These are phyloP conservation scores for Plectosphaerella plurivora DNA, from an alignment of 2,329 filamentous ascomycete genomes.

Conservation along the genomic window DNA sequence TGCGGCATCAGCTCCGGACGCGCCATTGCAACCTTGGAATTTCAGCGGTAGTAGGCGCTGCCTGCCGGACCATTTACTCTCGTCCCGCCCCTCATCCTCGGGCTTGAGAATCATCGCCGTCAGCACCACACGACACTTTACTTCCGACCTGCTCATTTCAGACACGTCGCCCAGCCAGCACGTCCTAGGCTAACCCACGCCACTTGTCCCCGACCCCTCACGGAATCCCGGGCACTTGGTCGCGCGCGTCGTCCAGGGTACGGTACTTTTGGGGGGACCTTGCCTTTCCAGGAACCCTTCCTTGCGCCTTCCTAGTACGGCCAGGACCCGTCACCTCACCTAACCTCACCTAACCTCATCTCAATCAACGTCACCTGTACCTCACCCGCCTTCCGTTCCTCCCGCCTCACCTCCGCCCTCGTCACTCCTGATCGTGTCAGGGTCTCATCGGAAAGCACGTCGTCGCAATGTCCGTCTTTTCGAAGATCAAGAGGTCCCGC, in stretches of 20 bases:
- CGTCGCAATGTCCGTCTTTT: slow-evolving; percentile 51
- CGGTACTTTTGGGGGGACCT: too few relatives aligned
- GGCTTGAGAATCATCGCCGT: too few relatives aligned
- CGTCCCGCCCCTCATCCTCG: too few relatives aligned
- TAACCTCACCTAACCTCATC: background rate
- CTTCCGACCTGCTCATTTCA: background rate
- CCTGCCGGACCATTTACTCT: too few relatives aligned
- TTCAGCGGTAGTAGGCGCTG: too few relatives aligned
- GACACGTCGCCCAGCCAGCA: background rate
- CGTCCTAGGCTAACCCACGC: background rate
- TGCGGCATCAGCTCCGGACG: too few relatives aligned
- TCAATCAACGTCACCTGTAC: background rate
- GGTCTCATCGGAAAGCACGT: background rate
- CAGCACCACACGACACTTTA: too few relatives aligned
- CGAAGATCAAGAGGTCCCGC: slow-evolving; percentile 44
- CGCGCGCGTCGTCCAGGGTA: background rate
- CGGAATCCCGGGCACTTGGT: background rate
- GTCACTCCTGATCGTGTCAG: background rate
- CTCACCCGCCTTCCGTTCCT: background rate
- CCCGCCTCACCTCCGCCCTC: background rate
- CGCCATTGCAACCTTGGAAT: too few relatives aligned
- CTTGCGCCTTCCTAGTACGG: background rate
- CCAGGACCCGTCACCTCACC: background rate
- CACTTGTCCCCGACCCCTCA: background rate
- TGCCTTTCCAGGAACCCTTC: background rate